Base-by-base conservation (phyloP, 129 eudicot species). In the Mikania micrantha region DNA sequence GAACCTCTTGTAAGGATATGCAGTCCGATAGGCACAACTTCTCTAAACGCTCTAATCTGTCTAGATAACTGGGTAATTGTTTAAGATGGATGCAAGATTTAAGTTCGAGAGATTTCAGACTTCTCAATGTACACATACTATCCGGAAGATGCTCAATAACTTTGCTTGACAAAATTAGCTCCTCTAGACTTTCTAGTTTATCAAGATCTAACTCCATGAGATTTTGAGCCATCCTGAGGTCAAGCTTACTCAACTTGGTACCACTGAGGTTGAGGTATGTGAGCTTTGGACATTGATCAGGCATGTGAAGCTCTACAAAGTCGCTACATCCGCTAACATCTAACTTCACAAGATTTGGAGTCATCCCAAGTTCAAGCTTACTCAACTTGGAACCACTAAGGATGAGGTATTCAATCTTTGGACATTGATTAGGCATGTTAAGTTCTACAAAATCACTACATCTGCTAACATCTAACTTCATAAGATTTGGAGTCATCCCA, bases 41-140 rank as follows among this genome's bases (percentile, higher is more conserved):
- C 24, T 20, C 5, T 50, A 67, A 34, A 67, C 62, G 1, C 1
- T 32, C 49, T 13, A 67, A 67, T 34, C 2, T 17, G 9, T 15
- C 62, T 49, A 67, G 22, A 49, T 67, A 61, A 0, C 20, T 25
- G 0, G 62, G 73, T 34, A 67, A 12, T 0, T 19, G 40, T n/a
- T 67, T 62, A 1, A 67, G 47, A 49, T 27, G 73, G 2, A 0
- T 2, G 34, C 73, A 25, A 10, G 31, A 11, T 1, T 6, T 9
- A 2, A 67, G 34, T 12, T 21, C 0, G 0, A 67, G 45, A 48
- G 0, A 5, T 19, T n/a, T 45, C 16, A 66, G 71, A 44, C 9
- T 4, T 44, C 28, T 45, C 71, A 66, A 28, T 58, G n/a, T 48
- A 17, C 34, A 31, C 31, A 67, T 67, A 32, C 22, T 67, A 67